Evolutionary conservation across 108 stramenopile species (phyloP), one percentile per base, ranked within the genome.

Genomic region (Ochromonas danica): DNA sequence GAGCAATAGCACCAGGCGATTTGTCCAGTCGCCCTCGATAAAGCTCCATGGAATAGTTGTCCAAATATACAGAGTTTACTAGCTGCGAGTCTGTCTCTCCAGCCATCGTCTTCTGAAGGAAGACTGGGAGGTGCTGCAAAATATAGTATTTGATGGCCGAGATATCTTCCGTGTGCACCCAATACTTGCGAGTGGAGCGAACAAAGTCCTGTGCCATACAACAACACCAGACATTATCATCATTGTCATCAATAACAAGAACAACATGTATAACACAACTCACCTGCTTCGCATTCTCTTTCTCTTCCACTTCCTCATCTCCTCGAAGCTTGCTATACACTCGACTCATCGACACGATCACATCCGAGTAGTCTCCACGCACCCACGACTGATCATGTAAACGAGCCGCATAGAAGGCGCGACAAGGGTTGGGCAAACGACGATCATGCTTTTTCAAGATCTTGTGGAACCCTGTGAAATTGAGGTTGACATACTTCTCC

Each of bases 361-460:
- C 89, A 80, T 96, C 94, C 40, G 87, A 89, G 80, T 96, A 96
- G 82, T 98, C 95, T 41, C 94, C 94, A 6, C 93, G 78, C 0
- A 95, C 94, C 97, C 97, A 98, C 14, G 92, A 93, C 82, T 96
- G 94, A n/a, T 88, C 89, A 84, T 96, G 95, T 91, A 98, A 92
- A n/a, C 95, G 81, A 36, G 87, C 88, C 42, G 95, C 86, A 82
- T 95, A 96, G 80, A 96, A 96, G 27, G 86, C 80, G 82, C 93
- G 93, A 85, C 94, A 94, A 0, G 94, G 93, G 60, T 90, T 89
- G 25, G 94, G 92, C 22, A 93, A 75, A 63, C 91, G 82, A 84
- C 95, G 94, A 87, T 98, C 97, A 82, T 98, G 97, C 85, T 98
- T 98, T 78, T 98, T 98, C 78, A 98, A 81, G 57, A 98, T 95